These are phyloP conservation scores for Curvularia sp. DNA, from an alignment of 2,329 filamentous ascomycete genomes.

Conservation along the genomic window DNA sequence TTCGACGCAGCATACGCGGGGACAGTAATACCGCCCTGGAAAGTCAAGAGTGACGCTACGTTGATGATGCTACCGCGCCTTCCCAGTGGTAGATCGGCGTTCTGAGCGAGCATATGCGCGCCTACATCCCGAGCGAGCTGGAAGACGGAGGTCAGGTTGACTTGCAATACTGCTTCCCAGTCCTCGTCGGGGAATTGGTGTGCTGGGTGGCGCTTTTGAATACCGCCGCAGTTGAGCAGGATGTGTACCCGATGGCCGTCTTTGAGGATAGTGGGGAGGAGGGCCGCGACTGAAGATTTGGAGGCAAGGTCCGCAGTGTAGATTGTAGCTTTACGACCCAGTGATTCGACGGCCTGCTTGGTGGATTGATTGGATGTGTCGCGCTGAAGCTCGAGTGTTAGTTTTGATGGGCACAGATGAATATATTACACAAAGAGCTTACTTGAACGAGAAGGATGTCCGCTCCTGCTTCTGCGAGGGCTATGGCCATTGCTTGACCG, in stretches of 20 bases:
- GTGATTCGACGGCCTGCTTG: conserved; percentile 66
- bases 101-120: conserved; percentile 74
- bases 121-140: conserved; percentile 77
- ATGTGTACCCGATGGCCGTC: conserved; percentile 73
- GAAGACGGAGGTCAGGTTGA: conserved; percentile 86
- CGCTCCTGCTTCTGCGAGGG: conserved; percentile 60
- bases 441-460: conserved; percentile 61
- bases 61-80: conserved; percentile 80
- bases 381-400: conserved; percentile 51
- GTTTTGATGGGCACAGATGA: conserved; percentile 5
- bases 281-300: conserved; percentile 63
- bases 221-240: conserved; percentile 85
- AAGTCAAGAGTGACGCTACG: conserved; percentile 79
- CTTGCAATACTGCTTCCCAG: conserved; percentile 83
- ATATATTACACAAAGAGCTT: conserved; percentile 8
- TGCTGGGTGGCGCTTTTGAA: conserved; percentile 79
- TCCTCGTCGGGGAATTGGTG: conserved; percentile 78
- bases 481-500: conserved; percentile 60
- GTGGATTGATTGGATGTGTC: conserved; percentile 65
- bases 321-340: conserved; percentile 71
- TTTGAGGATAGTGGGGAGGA: conserved; percentile 67
- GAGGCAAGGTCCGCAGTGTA: conserved; percentile 75
- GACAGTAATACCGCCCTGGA: conserved; percentile 87
- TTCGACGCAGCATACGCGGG: conserved; percentile 88
- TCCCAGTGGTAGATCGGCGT: conserved; percentile 55